These are phyloP conservation scores for Inga oerstediana DNA, from an alignment of 306 rosid species.

Conservation along the genomic window DNA sequence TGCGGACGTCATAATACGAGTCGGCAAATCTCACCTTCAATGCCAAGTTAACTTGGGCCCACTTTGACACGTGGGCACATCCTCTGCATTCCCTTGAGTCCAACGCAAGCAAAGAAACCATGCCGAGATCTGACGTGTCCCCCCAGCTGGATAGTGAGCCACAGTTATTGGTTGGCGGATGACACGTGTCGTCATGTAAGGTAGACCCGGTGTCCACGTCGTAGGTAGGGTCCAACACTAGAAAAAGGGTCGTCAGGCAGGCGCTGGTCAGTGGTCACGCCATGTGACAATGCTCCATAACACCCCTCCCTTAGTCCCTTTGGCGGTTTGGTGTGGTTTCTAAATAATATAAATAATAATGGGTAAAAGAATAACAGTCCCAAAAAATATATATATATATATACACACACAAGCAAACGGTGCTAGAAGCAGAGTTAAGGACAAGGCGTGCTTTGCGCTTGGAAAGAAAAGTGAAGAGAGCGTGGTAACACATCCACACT, in stretches of 20 bases:
- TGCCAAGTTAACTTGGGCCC: conserved; percentile 38
- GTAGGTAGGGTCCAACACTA: not conserved
- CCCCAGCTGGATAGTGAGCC: conserved; percentile 40
- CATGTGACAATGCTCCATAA: conserved; percentile 47
- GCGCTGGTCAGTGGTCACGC: conserved; percentile 49
- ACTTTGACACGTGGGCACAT: not conserved
- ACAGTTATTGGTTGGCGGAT: not conserved
- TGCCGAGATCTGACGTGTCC: conserved; percentile 44
- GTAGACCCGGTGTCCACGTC: conserved; percentile 26
- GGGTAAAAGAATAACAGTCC: not conserved
- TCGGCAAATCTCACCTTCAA: conserved; percentile 51
- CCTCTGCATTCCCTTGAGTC: conserved; percentile 40
- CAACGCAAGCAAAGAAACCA: conserved; percentile 44
- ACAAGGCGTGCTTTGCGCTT: conserved; percentile 55
- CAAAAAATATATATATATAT: not conserved
- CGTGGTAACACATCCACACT: conserved; percentile 30
- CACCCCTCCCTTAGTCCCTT: not conserved
- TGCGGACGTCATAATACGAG: conserved; percentile 51
- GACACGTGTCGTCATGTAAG: conserved; percentile 30
- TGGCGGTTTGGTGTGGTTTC: conserved; percentile 37
- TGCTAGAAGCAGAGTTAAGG: conserved; percentile 40
- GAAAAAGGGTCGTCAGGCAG: conserved; percentile 31
- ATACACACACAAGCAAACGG: conserved; percentile 23
- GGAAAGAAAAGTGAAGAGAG: conserved; percentile 32
- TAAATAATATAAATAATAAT: conserved; percentile 23